Base-by-base conservation (phyloP, 2,329 filamentous ascomycete species). In the Bipolaris bicolor region DNA sequence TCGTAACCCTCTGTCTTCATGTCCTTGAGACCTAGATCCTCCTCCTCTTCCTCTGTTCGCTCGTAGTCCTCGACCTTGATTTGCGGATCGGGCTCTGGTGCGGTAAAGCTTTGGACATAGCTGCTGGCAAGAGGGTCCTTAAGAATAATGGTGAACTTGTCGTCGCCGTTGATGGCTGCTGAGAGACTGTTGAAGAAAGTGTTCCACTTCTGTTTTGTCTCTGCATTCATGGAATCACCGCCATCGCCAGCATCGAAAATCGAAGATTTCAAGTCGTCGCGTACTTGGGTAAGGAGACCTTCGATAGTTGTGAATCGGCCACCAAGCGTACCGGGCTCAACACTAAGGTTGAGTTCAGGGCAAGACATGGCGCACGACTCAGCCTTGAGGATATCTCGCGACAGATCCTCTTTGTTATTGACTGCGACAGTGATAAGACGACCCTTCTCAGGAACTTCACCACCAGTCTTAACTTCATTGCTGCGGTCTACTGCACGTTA, bases 391-490 rank as follows among this genome's bases (percentile, higher is more conserved):
- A 99, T 96, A 72, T 99, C 95, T 62, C 95, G 87, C 11, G 88
- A 89, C 41, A 99, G 84, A 76, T 99, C 95, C 57, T 88, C 84
- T 31, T 81, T 74, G 33, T 79, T 86, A 57, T 87, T 82, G 54
- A 98, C 89, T 51, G 83, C 81, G 24, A 99, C 83, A 0, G 85
- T 92, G 67, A 97, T 96, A 65, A 88, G 89, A 76, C 90, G 90
- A 60, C 95, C 95, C 73, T 90, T 87, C 53, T 89, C 89, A 7
- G 95, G 95, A 20, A 99, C 89, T 70, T 90, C 93, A 52, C 95
- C 95, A 63, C 95, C 95, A 1, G 95, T 98, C 84, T 98, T 98
- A 74, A 99, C 92, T 76, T 99, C 95, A 77, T 96, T 98, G 67
- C 90, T 95, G 61, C 92, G 89, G 81, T 98, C 71, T 74, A 48